Percentiles rank a stretch among this genome's conserved stretches.
Evolutionary conservation across 257 asterid species (phyloP).

Genomic region (Solanum clarkiae): DNA sequence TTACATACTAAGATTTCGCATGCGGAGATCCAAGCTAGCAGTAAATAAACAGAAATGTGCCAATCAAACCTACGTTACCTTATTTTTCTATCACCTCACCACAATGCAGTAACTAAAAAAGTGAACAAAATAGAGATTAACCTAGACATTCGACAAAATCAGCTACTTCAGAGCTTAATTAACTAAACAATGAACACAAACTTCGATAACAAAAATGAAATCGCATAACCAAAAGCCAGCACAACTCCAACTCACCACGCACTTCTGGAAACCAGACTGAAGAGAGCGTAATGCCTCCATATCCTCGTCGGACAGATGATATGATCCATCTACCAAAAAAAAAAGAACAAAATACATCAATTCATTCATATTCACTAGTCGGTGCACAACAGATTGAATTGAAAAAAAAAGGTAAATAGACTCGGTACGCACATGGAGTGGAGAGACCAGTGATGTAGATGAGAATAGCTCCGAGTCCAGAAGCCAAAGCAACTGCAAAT

Average conservation of each 20-base stretch:
- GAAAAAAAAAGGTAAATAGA: neutral
- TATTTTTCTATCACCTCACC: neutral
- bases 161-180: neutral
- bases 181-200: neutral
- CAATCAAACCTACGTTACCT: neutral
- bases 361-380: neutral
- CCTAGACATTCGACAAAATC: neutral
- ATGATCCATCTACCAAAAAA: conserved; percentile 30
- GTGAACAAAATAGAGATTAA: neutral
- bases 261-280: conserved; percentile 51
- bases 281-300: conserved; percentile 53
- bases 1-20: neutral
- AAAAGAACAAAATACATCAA: neutral
- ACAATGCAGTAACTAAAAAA: neutral
- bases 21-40: neutral
- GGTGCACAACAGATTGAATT: neutral
- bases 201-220: neutral
- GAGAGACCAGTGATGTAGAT: conserved; percentile 58
- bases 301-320: conserved; percentile 43
- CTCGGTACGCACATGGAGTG: conserved; percentile 14
- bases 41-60: neutral
- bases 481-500: conserved; percentile 49
- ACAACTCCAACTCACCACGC: conserved; percentile 54
- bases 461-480: conserved; percentile 60
- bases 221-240: neutral